These are phyloP conservation scores for Salvia rosmarinus DNA, from an alignment of 257 asterid genomes.

Conservation along the genomic window DNA sequence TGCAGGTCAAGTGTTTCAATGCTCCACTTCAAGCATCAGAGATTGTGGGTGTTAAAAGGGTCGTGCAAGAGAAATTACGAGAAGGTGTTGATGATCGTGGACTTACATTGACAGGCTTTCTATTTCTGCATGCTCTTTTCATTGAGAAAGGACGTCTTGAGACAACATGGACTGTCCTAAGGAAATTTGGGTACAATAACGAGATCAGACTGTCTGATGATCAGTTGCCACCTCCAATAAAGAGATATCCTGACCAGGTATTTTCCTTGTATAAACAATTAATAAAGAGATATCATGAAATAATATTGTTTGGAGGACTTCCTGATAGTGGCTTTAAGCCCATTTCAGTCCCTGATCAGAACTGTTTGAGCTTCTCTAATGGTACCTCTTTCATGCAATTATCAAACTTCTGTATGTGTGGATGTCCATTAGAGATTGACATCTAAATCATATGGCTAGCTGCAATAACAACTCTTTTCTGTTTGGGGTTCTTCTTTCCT, in stretches of 20 bases:
- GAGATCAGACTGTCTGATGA: slow-evolving; percentile 90
- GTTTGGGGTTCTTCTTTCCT: slow-evolving; percentile 14
- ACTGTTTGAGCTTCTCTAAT: slow-evolving; percentile 3
- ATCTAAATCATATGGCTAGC: background rate
- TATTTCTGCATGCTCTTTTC: slow-evolving; percentile 95
- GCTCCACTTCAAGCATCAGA: slow-evolving; percentile 96
- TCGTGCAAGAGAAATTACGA: slow-evolving; percentile 86
- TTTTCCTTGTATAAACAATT: slow-evolving; percentile 22
- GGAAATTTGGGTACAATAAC: slow-evolving; percentile 95
- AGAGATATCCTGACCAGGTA: slow-evolving; percentile 90
- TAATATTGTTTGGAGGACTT: slow-evolving; percentile 25
- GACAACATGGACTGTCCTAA: slow-evolving; percentile 96
- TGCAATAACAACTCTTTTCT: slow-evolving; percentile 14
- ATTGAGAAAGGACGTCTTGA: slow-evolving; percentile 94
- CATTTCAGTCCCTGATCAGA: background rate
- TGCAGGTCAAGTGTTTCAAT: slow-evolving; percentile 92
- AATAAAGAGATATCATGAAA: background rate
- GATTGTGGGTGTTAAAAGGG: slow-evolving; percentile 91
- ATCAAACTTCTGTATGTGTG: slow-evolving; percentile 3
- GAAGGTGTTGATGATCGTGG: slow-evolving; percentile 90
- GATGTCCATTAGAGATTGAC: slow-evolving; percentile 9
- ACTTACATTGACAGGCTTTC: slow-evolving; percentile 94
- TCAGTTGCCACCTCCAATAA: slow-evolving; percentile 80
- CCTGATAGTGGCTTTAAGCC: slow-evolving; percentile 22
- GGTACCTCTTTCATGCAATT: slow-evolving; percentile 11